Evolutionary conservation across 148 eudicot genomes (phyloP), one percentile per base, ranked within the genome.

Genomic region (Rhododendron ferrugineum): DNA sequence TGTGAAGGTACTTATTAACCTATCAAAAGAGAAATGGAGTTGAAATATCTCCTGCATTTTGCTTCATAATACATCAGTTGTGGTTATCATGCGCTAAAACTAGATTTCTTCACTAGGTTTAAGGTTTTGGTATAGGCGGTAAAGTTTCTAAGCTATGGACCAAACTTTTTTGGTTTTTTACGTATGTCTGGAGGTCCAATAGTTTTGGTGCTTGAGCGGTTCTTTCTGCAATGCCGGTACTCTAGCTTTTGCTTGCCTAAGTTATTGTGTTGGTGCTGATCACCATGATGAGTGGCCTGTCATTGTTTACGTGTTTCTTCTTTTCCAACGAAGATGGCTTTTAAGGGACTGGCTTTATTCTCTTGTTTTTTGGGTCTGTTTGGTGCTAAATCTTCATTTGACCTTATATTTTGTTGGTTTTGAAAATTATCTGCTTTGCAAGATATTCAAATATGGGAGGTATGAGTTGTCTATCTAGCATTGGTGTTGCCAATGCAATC

Each of bases 1-100:
- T 84, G 97, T 93, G 13, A 93, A 93, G 95, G 95, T 92, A 88
- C 64, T 23, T 80, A 79, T 22, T 44, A 5, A 70, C 42, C 37
- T 72, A 8, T 60, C 40, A 2, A 8, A 30, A 70, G 15, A 30
- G 34, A 70, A 26, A 64, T 23, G 75, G 75, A 32, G 20, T 70
- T 70, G 75, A 13, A 70, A 11, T 70, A 14, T 30, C 30, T 30
- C 5, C 34, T 70, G 37, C 6, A 14, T 34, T 36, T 74, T 74
- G 4, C n/a, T 11, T 34, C 36, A 46, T 44, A 44, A 30, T 70
- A 7, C 28, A 49, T 83, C 78, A 44, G 11, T 23, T 42, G 75
- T 49, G 62, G 64, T 18, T 79, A 28, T 79, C 30, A 11, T 7
- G 3, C 1, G 52, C 40, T 79, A 16, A 50, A n/a, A 50, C 6